Evolutionary conservation across 345 rosid species (phyloP).

Genomic region (Toxicodendron radicans): DNA sequence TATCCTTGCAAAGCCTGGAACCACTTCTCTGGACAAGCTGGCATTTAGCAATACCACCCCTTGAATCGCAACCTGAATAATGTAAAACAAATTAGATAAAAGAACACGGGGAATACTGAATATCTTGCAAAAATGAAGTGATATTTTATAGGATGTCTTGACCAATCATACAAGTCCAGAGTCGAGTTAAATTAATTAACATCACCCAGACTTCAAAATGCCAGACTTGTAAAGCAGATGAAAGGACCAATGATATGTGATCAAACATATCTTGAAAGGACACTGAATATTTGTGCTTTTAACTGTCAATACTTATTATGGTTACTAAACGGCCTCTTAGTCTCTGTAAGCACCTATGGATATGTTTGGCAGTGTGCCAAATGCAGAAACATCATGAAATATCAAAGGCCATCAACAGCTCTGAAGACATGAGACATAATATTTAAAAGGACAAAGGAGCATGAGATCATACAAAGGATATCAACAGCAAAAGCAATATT

Average conservation of each 20-base stretch:
- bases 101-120: not conserved
- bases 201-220: too few relatives aligned
- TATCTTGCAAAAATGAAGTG: not conserved
- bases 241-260: not conserved
- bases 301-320: not conserved
- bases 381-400: too few relatives aligned
- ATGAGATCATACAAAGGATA: too few relatives aligned
- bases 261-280: not conserved
- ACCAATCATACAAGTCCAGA: not conserved
- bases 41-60: constrained; percentile 78
- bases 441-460: too few relatives aligned
- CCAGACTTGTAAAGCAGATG: not conserved
- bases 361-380: too few relatives aligned
- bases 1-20: constrained; percentile 89
- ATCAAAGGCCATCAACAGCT: too few relatives aligned
- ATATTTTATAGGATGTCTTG: not conserved
- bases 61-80: constrained; percentile 51
- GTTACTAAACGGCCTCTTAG: not conserved
- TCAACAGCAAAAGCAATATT: not conserved
- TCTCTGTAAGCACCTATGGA: not conserved
- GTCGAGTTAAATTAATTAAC: too few relatives aligned
- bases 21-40: constrained; percentile 88
- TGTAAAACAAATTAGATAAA: constrained; percentile 12
- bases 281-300: not conserved
- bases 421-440: too few relatives aligned